Evolutionary conservation across 768 basidiomycete species (phyloP).

Genomic region (Ephemerocybe angulata): DNA sequence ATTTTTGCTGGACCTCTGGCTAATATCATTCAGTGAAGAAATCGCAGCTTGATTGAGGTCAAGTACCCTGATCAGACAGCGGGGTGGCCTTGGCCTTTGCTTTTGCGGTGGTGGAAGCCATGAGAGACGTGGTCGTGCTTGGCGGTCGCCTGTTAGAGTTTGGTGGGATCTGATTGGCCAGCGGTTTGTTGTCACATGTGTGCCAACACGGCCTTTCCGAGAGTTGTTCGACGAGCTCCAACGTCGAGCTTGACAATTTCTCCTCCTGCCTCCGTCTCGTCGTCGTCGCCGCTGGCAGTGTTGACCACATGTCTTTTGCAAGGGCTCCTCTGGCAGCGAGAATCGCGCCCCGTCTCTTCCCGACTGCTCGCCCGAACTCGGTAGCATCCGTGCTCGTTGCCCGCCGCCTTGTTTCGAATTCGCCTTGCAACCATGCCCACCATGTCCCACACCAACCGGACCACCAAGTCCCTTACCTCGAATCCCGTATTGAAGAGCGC

Average conservation of each 20-base stretch:
- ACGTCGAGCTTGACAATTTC: conserved; percentile 23
- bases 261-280: conserved; percentile 26
- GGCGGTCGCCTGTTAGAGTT: conserved; percentile 3
- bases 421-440: conserved; percentile 35
- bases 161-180: conserved; percentile 45
- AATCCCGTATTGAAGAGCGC: conserved; percentile 29
- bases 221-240: conserved; percentile 7
- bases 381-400: conserved; percentile 34
- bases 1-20: conserved; percentile 84
- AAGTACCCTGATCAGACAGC: conserved; percentile 72
- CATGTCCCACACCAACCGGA: conserved; percentile 32
- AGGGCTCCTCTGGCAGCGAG: conserved; percentile 50
- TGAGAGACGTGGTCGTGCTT: conserved; percentile 17
- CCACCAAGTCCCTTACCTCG: conserved; percentile 49
- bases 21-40: conserved; percentile 39
- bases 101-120: conserved; percentile 51
- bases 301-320: conserved; percentile 51
- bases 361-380: conserved; percentile 26
- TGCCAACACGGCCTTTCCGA: conserved; percentile 33
- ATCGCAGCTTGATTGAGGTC: conserved; percentile 6
- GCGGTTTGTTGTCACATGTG: conserved; percentile 20
- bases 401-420: conserved; percentile 51
- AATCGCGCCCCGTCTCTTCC: conserved; percentile 44
- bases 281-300: conserved; percentile 41
- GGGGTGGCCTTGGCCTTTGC: conserved; percentile 54